phyloP scores from a whole-genome alignment of 371 early-diverging fungal species.

The Actinomucor elegans region DNA sequence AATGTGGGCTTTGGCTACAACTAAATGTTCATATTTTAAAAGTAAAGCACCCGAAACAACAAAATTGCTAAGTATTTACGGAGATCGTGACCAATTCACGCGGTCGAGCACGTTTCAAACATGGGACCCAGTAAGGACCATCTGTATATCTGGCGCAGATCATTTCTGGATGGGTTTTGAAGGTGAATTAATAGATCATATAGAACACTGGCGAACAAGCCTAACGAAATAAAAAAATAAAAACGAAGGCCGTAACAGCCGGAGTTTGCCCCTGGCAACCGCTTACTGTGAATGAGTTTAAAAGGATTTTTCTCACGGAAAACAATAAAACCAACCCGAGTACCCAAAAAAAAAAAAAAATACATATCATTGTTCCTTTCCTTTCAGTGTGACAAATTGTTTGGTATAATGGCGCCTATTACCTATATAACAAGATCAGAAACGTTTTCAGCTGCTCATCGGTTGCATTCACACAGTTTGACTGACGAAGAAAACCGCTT shows the following conservation, averaged over 20 bases:
- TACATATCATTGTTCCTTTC: background rate
- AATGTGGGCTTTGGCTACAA: conserved; percentile 38
- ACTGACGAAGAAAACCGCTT: conserved; percentile 69
- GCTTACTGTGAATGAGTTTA: background rate
- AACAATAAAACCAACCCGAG: background rate
- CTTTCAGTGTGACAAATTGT: background rate
- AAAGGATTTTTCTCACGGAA: background rate
- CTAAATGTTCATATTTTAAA: conserved; percentile 29
- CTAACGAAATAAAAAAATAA: background rate
- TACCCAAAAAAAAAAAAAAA: conserved; percentile 1
- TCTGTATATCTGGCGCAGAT: conserved; percentile 28
- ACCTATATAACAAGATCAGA: conserved; percentile 76
- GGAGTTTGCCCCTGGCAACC: background rate
- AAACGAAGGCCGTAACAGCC: too few relatives aligned
- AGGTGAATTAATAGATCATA: conserved; percentile 1
- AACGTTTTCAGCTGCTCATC: conserved; percentile 87
- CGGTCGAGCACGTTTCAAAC: conserved; percentile 18
- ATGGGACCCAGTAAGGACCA: conserved; percentile 19
- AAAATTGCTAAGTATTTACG: conserved; percentile 27
- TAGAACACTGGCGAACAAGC: conserved; percentile 10
- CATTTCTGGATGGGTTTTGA: conserved; percentile 42
- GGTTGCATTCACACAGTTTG: conserved; percentile 75
- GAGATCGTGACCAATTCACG: conserved; percentile 45
- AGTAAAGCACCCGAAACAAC: background rate
- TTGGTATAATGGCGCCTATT: conserved; percentile 41